Conservation (phyloP, 2,329 filamentous ascomycete genomes). For the Pyrenophora graminea region DNA sequence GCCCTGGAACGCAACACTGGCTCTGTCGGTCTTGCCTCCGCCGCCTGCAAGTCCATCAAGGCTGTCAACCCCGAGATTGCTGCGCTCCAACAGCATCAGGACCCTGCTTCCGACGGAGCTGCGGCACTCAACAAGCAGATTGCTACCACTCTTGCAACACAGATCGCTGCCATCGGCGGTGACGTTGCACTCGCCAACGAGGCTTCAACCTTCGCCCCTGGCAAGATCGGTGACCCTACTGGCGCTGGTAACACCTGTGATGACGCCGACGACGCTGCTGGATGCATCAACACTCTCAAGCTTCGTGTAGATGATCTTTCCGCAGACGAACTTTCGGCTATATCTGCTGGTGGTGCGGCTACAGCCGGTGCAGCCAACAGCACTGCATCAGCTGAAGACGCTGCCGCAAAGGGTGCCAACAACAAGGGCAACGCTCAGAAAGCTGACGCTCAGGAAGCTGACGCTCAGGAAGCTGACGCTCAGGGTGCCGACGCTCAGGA, state of each 20-base stretch:
- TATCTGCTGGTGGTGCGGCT: constrained; percentile 53
- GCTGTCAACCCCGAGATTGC: constrained; percentile 69
- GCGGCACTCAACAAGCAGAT: constrained; percentile 64
- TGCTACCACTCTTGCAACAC: constrained; percentile 61
- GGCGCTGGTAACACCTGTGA: constrained; percentile 60
- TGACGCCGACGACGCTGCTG: constrained; percentile 51
- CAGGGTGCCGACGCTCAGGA: too few relatives aligned
- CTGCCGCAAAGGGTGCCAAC: constrained; percentile 7
- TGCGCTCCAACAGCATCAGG: constrained; percentile 67
- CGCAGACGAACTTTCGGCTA: constrained; percentile 54
- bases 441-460: constrained; percentile 13
- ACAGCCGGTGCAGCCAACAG: constrained; percentile 38
- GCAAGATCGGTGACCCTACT: constrained; percentile 58
- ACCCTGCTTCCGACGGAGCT: constrained; percentile 64
- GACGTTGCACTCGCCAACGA: constrained; percentile 65
- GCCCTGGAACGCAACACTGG: constrained; percentile 65
- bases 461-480: neutral
- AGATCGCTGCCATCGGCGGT: constrained; percentile 65
- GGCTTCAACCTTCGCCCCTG: constrained; percentile 66
- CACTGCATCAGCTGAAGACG: constrained; percentile 12
- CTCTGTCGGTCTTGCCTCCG: constrained; percentile 61
- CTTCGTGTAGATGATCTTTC: constrained; percentile 61
- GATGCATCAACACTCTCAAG: constrained; percentile 60
- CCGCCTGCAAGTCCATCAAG: constrained; percentile 58
- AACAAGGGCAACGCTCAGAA: neutral